Conservation (phyloP, 345 rosid genomes). For the Populus nigra region DNA sequence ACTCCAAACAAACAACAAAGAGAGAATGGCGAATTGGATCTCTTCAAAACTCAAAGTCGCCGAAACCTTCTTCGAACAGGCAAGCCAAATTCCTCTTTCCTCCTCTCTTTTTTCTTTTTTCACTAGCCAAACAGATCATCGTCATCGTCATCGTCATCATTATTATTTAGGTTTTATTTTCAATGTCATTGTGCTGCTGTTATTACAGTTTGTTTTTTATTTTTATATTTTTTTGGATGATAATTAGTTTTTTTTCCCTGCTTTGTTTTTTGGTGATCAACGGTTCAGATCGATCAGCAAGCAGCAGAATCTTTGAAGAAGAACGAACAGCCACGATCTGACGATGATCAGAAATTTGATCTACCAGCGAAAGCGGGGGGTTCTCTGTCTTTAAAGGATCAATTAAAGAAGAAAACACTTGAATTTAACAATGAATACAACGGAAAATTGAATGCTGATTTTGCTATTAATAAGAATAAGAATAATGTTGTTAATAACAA, state of each 20-base stretch:
- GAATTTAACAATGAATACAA: constrained; percentile 35
- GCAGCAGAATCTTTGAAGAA: constrained; percentile 90
- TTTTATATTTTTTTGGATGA: neutral
- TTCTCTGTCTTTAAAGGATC: constrained; percentile 74
- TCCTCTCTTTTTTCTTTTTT: neutral
- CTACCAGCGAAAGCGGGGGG: constrained; percentile 47
- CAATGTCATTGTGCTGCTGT: neutral
- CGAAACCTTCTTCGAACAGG: constrained; percentile 84
- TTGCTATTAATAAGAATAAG: constrained; percentile 14
- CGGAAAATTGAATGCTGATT: constrained; percentile 49
- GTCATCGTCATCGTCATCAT: neutral
- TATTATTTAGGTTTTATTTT: constrained; percentile 1
- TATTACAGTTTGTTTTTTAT: neutral
- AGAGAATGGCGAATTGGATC: constrained; percentile 86
- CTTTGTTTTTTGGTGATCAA: constrained; percentile 18
- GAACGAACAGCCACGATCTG: constrained; percentile 58
- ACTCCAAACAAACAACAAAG: neutral
- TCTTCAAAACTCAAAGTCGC: constrained; percentile 91
- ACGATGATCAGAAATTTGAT: constrained; percentile 45
- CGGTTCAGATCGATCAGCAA: constrained; percentile 81
- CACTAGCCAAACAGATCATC: neutral
- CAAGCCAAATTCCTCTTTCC: constrained; percentile 8
- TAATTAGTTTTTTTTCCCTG: constrained; percentile 8
- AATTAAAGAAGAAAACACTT: constrained; percentile 56
- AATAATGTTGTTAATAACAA: constrained; percentile 1